Evolutionary conservation across 2,329 filamentous ascomycete genomes (phyloP).

Genomic region (Aspergillus sp.): DNA sequence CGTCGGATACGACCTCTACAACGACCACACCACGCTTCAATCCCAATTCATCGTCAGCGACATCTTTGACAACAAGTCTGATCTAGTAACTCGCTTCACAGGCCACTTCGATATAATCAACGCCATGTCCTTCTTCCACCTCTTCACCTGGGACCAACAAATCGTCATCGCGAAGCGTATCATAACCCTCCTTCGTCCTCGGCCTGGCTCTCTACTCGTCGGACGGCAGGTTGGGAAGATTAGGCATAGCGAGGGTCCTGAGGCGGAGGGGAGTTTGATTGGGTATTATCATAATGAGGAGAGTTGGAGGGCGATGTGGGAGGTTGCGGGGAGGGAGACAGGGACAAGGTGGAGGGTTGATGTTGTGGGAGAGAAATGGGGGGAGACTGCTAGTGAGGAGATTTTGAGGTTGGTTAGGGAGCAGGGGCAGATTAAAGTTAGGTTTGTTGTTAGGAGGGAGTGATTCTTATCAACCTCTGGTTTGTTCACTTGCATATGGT

Average conservation of each 20-base stretch:
- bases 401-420: background rate
- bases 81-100: constrained; percentile 32
- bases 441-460: background rate
- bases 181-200: constrained; percentile 5
- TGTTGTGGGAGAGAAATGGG: background rate
- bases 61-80: background rate
- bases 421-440: background rate
- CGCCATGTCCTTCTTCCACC: constrained; percentile 37
- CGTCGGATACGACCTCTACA: constrained; percentile 56
- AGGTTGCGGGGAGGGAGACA: constrained; percentile 46
- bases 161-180: constrained; percentile 27
- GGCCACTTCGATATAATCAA: constrained; percentile 35
- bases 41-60: constrained; percentile 5
- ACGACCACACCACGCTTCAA: constrained; percentile 45
- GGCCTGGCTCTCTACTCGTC: background rate
- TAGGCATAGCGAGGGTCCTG: background rate
- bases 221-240: background rate
- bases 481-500: background rate
- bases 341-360: constrained; percentile 45
- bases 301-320: constrained; percentile 50
- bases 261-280: constrained; percentile 4
- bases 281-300: constrained; percentile 45
- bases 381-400: background rate
- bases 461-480: background rate
- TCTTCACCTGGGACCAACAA: constrained; percentile 30